Percentiles rank a stretch among this genome's conserved stretches.
Evolutionary conservation across 768 basidiomycete species (phyloP).

Genomic region (Serendipita indica): DNA sequence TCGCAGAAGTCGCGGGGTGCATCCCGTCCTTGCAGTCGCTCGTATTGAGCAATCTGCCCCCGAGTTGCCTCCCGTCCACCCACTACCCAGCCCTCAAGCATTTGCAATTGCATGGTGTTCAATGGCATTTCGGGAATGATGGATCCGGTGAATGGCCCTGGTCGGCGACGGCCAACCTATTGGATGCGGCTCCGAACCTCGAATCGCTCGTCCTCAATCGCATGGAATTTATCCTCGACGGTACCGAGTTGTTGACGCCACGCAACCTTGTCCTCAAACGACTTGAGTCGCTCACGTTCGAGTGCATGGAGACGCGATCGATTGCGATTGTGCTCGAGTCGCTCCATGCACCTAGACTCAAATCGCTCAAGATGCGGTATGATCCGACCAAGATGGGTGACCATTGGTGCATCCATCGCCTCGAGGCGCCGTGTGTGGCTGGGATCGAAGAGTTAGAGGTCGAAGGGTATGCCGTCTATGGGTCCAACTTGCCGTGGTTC

Average conservation of each 20-base stretch:
- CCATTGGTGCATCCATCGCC: constrained; percentile 8
- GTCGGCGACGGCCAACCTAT: neutral
- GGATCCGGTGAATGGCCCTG: constrained; percentile 9
- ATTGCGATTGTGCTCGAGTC: constrained; percentile 7
- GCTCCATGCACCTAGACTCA: neutral
- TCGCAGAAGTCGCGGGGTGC: neutral
- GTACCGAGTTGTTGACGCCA: neutral
- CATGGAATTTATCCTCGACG: constrained; percentile 8
- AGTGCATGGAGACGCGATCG: constrained; percentile 9
- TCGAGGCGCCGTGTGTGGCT: neutral
- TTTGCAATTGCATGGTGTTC: neutral
- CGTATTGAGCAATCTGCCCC: constrained; percentile 1
- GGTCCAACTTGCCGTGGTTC: constrained; percentile 5
- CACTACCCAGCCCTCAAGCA: constrained; percentile 4
- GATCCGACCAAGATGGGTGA: constrained; percentile 9
- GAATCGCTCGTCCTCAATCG: constrained; percentile 1
- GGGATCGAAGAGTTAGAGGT: constrained; percentile 7
- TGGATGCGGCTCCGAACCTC: constrained; percentile 4
- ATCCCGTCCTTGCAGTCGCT: constrained; percentile 2
- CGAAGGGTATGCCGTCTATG: constrained; percentile 3
- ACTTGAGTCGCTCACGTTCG: neutral
- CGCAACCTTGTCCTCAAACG: neutral
- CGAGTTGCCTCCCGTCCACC: neutral
- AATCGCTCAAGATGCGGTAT: constrained; percentile 9
- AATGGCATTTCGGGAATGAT: constrained; percentile 8